Conservation (phyloP, 805 yeast species). For the Wickerhamomyces queroliae region DNA sequence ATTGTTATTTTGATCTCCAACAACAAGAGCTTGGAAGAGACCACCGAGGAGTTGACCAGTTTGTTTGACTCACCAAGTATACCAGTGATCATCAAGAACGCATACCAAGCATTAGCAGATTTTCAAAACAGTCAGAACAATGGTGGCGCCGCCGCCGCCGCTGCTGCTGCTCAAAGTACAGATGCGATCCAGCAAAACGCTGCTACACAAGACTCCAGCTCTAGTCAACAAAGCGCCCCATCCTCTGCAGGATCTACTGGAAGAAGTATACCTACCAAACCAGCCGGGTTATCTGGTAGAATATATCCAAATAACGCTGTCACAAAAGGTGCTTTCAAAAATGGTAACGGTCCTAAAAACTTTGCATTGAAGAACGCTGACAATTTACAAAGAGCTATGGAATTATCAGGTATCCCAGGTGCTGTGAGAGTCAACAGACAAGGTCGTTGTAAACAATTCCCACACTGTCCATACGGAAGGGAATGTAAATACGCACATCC, state of each 20-base stretch:
- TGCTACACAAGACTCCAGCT: conserved; percentile 3
- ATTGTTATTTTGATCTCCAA: conserved; percentile 66
- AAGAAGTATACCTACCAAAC: conserved; percentile 12
- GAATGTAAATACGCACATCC: conserved; percentile 80
- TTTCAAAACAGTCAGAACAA: conserved; percentile 14
- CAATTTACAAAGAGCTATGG: conserved; percentile 32
- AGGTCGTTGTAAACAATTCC: conserved; percentile 67
- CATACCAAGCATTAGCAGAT: conserved; percentile 49
- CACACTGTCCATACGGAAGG: conserved; percentile 57
- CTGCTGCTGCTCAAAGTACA: conserved; percentile 11
- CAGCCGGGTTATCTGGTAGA: conserved; percentile 9
- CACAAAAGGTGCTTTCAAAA: conserved; percentile 4
- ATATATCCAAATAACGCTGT: background rate
- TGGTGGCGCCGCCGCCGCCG: conserved; percentile 8
- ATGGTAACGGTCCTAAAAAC: conserved; percentile 13
- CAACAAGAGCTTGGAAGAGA: conserved; percentile 55
- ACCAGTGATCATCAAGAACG: conserved; percentile 46
- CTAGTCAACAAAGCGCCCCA: background rate
- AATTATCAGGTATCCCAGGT: conserved; percentile 27
- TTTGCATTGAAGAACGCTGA: conserved; percentile 24
- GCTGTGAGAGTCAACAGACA: conserved; percentile 37
- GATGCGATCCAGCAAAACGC: conserved; percentile 4
- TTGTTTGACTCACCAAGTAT: conserved; percentile 60
- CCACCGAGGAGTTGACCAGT: conserved; percentile 52
- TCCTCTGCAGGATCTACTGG: background rate